Evolutionary conservation across 441 rosid genomes (phyloP), one percentile per base, ranked within the genome.

Genomic region (Erodium texanum): DNA sequence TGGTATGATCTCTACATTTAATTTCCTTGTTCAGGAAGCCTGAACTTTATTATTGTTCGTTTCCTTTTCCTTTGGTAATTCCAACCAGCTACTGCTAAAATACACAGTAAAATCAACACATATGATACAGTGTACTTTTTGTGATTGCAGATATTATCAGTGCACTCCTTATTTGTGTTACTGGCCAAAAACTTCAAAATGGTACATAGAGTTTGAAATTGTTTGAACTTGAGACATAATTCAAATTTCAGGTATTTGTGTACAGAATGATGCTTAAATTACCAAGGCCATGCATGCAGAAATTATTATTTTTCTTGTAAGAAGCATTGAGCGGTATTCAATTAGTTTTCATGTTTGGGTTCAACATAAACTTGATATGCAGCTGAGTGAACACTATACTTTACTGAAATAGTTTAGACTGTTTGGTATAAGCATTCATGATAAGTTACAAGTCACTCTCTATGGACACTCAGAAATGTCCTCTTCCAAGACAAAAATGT

Each of bases 61-160:
- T 20, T 29, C 34, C 34, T 14, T 9, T 48, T 1, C 7, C 68
- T 59, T 24, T 63, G 4, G 69, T 74, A 76, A 29, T 3, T 29
- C 34, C 34, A 29, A 29, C 34, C 3, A 29, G 34, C 0, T 29
- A 3, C 0, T 29, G 3, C 34, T 29, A 29, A 29, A 29, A 29
- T 29, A 29, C 34, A 29, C 34, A 29, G 3, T 2, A 68, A 78
- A 76, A 72, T 78, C 75, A 73, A 79, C 80, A 72, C 69, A 65
- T 86, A 73, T 87, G 83, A 82, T 85, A 80, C 86, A 94, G 96
- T 81, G 82, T 91, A 82, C 78, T 89, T 77, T 79, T 89, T 80
- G 90, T 86, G 73, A 71, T 85, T 78, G 92, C 92, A 81, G 97
- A 94, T 86, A 66, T 94, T 71, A 62, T 86, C 70, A 87, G 84